Evolutionary conservation across 768 basidiomycete genomes (phyloP).

Genomic region (Boletellus ananas): DNA sequence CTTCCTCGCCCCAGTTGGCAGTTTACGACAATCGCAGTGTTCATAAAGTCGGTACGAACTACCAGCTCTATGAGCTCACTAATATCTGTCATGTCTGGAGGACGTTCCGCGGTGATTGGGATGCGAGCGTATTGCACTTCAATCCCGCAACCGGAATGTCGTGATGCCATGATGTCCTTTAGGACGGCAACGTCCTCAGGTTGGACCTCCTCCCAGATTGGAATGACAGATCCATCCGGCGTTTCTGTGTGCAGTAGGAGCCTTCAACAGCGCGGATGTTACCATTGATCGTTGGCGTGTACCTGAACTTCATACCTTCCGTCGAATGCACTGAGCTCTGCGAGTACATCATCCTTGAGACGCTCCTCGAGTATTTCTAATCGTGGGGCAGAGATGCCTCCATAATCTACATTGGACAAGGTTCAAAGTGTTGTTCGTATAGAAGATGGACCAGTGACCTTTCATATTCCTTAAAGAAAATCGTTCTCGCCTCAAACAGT

Average conservation of each 20-base stretch:
- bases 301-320: constrained; percentile 55
- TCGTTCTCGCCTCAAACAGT: constrained; percentile 81
- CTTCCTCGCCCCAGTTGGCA: constrained; percentile 93
- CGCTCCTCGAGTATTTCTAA: constrained; percentile 90
- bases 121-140: constrained; percentile 79
- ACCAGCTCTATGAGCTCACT: constrained; percentile 78
- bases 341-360: constrained; percentile 80
- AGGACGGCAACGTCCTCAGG: constrained; percentile 70
- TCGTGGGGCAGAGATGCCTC: constrained; percentile 88
- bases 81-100: constrained; percentile 71
- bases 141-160: constrained; percentile 42
- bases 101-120: constrained; percentile 88
- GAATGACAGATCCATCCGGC: constrained; percentile 80
- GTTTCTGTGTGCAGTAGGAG: constrained; percentile 89
- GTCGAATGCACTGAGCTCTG: constrained; percentile 79
- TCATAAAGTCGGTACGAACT: constrained; percentile 59
- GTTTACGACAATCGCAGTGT: constrained; percentile 86
- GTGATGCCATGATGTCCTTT: constrained; percentile 81
- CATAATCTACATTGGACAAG: constrained; percentile 62
- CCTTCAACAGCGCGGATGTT: constrained; percentile 34
- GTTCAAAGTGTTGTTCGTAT: background rate
- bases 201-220: constrained; percentile 90
- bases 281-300: background rate
- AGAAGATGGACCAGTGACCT: constrained; percentile 39
- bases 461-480: constrained; percentile 94